Evolutionary conservation across 2,329 filamentous ascomycete genomes (phyloP), one percentile per base, ranked within the genome.

Genomic region (Verticillium zaregamsianum): DNA sequence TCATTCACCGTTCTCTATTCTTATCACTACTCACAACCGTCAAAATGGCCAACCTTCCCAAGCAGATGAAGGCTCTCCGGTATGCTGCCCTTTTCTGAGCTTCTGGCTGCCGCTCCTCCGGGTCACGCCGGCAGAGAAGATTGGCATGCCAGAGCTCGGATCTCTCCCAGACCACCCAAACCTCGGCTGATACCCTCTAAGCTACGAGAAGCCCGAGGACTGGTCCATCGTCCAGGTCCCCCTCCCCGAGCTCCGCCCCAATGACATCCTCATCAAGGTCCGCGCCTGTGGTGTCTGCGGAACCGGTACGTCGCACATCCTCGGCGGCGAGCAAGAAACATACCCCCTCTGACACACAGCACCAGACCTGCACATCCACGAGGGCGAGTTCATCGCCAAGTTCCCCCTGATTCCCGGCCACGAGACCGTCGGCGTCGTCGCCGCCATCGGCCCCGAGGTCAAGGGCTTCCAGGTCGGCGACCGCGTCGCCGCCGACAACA

Each of bases 351-450:
- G 64, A 71, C 60, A 61, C 25, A n/a, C 14, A n/a, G 14, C 9
- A 2, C 2, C n/a, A 14, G 40, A 57, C 49, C 39, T 72, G 72
- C 85, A 88, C 69, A 87, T 87, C 68, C 87, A 90, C 70, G 85
- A 90, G 72, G 88, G 88, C 69, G 87, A 90, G 75, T 90, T 90
- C 67, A 80, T 80, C 54, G 78, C 77, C 66, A 77, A 87, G 76
- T 89, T 89, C 70, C 87, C 87, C 59, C 77, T 89, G 62, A 86
- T 89, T 68, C 86, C 86, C 63, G 86, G 87, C 58, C 88, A 90
- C 68, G 88, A 90, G 73, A 89, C 87, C 39, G 85, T 88, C 49
- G 88, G 88, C 67, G 82, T 86, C 39, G 80, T 90, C 61, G 87
- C 84, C 35, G 85, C 80, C 14, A 70, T 85, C 45, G 84, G 84